Base-by-base conservation (phyloP, 176 grass and related monocot species). In the Echinochloa phyllopogon region DNA sequence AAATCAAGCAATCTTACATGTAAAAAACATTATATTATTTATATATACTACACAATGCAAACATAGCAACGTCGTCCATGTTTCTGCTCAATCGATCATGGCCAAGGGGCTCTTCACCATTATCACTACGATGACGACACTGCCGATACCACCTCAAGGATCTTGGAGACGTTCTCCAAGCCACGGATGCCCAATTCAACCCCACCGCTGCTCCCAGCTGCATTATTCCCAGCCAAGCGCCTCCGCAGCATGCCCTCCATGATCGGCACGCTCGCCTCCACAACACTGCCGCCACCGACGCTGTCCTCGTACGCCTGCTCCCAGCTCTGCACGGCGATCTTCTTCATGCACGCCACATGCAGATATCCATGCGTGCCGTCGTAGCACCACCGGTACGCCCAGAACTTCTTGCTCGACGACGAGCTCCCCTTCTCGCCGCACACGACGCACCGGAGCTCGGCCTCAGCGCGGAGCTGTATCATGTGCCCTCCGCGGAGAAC, bases 291-390 rank as follows among this genome's bases (percentile, higher is more conserved):
- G n/a, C 15, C 8, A n/a, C 29, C 29, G 2, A 33, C 29, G 41
- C 76, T 41, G 40, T 47, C 57, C 41, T 3, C 23, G 41, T 64
- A 63, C 0, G 58, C n/a, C 60, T 64, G 8, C 24, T 78, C 58
- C 76, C 76, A 78, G 58, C 58, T 47, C 41, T 48, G 58, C 11
- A 61, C 43, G 0, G 76, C 76, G 4, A 64, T 33, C 76, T 18
- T 78, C 41, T 78, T 78, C 58, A 78, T 48, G 58, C 76, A 78
- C 58, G 24, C 58, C 12, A 78, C 58, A 42, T 78, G 76, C 15
- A 78, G 58, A 24, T 78, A 78, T 24, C 42, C 58, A 0, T 48
- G 14, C 15, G 6, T 9, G 58, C 41, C 16, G 41, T 5, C 23
- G 58, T 36, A 13, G 23, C 12, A 0, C 76, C 76, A 78, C 0